Evolutionary conservation across 192 early-diverging fungal species (phyloP), one percentile per base, ranked within the genome.

Genomic region (Coemansia umbellata): DNA sequence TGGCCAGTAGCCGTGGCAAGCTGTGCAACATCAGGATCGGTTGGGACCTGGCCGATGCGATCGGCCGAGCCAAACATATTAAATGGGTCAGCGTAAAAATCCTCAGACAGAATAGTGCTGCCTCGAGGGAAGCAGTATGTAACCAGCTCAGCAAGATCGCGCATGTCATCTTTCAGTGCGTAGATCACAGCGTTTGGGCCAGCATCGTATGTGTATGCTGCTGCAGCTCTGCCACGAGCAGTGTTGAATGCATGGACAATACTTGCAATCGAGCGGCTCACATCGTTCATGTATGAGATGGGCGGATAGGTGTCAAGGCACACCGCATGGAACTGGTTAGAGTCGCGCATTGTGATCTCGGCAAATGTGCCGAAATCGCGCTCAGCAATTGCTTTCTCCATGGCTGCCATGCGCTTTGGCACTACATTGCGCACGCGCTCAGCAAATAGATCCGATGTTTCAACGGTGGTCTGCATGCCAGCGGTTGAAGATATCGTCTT

Each of bases 111-210:
- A 17, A 57, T 53, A 23, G 51, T 37, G 6, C 68, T 69, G 31
- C 65, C 54, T 23, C 76, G 68, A 30, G 95, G 93, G 82, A 99
- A 95, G 68, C 89, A 90, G 47, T 84, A 78, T 10, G 90, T 82
- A 45, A 96, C 69, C 35, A 99, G 60, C 60, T 87, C 81, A 36
- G 95, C 80, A 43, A 99, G 84, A 62, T 93, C 89, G 32, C 79
- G 69, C 69, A 94, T 88, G 68, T 98, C 83, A 52, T 86, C 78
- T 54, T 80, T 70, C 31, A 82, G 81, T 18, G 91, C 81, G 60
- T 98, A 99, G 53, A 99, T 88, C 6, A 99, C 97, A 0, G 95
- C 94, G 57, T 99, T 99, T 37, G 97, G 97, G 24, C 97, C 97
- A 15, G 97, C 97, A 69, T 99, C 97, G 69, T 85, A 99, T 8